Evolutionary conservation across 2,329 filamentous ascomycete species (phyloP).

Genomic region (Fusarium proliferatum): DNA sequence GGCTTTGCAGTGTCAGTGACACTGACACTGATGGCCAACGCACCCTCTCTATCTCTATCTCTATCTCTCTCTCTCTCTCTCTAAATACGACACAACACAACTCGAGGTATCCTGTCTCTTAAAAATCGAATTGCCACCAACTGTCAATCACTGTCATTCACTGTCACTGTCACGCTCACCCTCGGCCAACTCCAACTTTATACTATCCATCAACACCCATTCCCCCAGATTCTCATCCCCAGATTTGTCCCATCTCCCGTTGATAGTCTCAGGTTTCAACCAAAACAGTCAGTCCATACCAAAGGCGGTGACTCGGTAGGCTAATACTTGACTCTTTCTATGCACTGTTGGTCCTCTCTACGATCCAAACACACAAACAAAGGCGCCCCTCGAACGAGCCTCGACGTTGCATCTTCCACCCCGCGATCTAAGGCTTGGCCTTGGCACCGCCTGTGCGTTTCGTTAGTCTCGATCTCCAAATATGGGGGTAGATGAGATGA

Average conservation of each 20-base stretch:
- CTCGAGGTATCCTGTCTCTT: background rate
- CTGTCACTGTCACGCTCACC: background rate
- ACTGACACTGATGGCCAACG: background rate
- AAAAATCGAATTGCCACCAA: no score
- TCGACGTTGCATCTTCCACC: background rate
- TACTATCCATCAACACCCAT: background rate
- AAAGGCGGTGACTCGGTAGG: slow-evolving; percentile 1
- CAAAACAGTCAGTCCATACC: slow-evolving; percentile 1
- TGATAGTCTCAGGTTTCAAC: background rate
- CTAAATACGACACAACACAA: background rate
- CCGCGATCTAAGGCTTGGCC: background rate
- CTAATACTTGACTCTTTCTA: background rate
- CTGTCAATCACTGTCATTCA: background rate
- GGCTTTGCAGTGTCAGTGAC: background rate
- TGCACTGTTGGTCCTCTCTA: background rate
- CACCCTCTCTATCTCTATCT: background rate
- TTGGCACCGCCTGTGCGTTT: background rate
- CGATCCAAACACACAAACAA: background rate
- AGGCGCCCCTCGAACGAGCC: background rate
- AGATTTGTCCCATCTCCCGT: background rate
- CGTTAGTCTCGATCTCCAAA: background rate
- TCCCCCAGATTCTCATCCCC: background rate
- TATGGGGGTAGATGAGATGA: background rate
- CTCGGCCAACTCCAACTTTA: background rate
- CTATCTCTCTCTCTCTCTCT: background rate